Percentiles rank a stretch among this genome's conserved stretches.
phyloP scores from a whole-genome alignment of 140 eudicot genomes.

The Erigeron philadelphicus region DNA sequence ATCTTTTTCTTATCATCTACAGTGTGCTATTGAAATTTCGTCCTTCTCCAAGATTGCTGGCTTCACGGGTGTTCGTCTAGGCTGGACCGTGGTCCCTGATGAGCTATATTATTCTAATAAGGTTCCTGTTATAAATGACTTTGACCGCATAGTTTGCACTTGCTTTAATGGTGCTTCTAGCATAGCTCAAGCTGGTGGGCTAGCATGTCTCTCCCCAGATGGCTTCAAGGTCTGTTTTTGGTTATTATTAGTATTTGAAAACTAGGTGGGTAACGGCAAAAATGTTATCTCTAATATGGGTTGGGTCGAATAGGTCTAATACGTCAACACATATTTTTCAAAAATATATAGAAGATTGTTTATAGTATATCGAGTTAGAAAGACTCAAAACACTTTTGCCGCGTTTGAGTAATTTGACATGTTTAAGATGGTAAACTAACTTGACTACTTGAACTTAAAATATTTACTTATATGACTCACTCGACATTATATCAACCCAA shows the following conservation, averaged over 20 bases:
- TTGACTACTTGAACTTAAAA: background rate
- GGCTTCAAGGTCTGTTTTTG: constrained; percentile 52
- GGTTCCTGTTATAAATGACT: constrained; percentile 71
- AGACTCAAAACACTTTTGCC: background rate
- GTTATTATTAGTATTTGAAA: background rate
- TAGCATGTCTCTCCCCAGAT: constrained; percentile 67
- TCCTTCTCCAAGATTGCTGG: constrained; percentile 90
- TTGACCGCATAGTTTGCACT: constrained; percentile 72
- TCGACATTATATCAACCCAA: background rate
- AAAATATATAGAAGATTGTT: too few species aligned
- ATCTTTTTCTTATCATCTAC: constrained; percentile 18
- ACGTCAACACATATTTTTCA: background rate
- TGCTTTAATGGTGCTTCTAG: constrained; percentile 89
- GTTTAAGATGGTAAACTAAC: background rate
- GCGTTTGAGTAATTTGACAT: background rate
- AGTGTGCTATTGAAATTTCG: constrained; percentile 88
- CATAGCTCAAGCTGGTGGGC: constrained; percentile 85
- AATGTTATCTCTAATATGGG: too few species aligned
- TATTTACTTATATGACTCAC: background rate
- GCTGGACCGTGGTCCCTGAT: constrained; percentile 89
- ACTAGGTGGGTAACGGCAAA: background rate
- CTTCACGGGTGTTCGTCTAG: constrained; percentile 82
- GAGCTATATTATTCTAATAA: constrained; percentile 66
- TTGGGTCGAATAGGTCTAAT: too few species aligned
- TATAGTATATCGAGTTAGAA: background rate